Conservation (phyloP, 495 filamentous ascomycete genomes). For the Penicillium simplicissimum region DNA sequence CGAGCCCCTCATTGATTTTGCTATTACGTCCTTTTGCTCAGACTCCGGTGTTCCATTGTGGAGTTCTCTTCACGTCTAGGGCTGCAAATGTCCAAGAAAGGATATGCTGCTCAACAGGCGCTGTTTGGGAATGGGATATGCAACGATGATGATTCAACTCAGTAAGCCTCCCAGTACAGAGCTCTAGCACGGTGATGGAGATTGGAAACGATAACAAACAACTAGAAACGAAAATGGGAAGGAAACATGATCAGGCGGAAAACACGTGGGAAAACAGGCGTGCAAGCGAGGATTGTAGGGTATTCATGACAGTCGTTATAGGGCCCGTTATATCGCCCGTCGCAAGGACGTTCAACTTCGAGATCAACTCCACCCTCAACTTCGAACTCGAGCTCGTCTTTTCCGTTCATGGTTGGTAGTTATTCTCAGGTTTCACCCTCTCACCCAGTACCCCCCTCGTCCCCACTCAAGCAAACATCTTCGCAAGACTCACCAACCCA, state of each 20-base stretch:
- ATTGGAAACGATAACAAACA: background rate
- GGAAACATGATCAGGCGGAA: background rate
- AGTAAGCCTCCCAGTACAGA: conserved; percentile 21
- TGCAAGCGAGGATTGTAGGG: conserved; percentile 13
- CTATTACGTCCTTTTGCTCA: background rate
- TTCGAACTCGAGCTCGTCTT: background rate
- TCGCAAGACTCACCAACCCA: conserved; percentile 57
- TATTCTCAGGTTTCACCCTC: background rate
- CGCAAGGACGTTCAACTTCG: background rate
- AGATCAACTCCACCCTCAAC: background rate
- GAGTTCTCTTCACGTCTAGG: background rate
- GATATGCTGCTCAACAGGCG: background rate
- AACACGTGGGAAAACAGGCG: background rate
- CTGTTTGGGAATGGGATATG: conserved; percentile 3
- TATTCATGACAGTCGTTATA: conserved; percentile 25
- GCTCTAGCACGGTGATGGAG: background rate
- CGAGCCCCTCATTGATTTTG: background rate
- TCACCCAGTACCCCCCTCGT: background rate
- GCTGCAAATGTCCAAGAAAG: conserved; percentile 5
- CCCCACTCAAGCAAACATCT: conserved; percentile 59
- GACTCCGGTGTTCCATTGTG: background rate
- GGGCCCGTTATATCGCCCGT: background rate
- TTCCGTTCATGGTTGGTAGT: background rate
- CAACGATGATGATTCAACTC: conserved; percentile 5
- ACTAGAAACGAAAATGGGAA: background rate